A percentile compares a stretch with the other conserved stretches of the same genome.
Conservation (phyloP, 2,329 filamentous ascomycete species). For the Calonectria honghensis region DNA sequence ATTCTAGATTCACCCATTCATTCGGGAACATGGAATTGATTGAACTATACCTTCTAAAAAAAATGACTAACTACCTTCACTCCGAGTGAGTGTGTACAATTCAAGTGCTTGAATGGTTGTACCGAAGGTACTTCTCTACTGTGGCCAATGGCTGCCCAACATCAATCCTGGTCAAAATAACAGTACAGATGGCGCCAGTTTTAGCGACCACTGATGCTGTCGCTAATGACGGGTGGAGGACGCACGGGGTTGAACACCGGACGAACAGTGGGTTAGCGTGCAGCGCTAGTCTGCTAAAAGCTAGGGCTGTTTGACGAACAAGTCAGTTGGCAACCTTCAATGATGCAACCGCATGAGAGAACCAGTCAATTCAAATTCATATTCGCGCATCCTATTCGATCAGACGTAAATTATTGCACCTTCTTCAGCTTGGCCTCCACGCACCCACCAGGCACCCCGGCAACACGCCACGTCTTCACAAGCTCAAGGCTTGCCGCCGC, state of each 20-base stretch:
- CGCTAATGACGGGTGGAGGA: neutral
- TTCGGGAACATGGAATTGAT: neutral
- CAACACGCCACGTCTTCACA: slow-evolving; percentile 52
- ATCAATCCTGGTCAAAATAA: no score
- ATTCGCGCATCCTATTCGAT: neutral
- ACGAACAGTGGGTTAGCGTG: neutral
- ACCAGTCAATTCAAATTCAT: neutral
- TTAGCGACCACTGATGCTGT: neutral
- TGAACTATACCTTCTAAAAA: neutral
- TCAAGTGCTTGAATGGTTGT: no score
- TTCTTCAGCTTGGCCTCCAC: slow-evolving; percentile 51
- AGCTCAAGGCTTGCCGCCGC: slow-evolving; percentile 56
- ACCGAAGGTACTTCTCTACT: no score
- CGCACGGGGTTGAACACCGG: neutral
- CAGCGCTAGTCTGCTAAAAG: slow-evolving; percentile 8
- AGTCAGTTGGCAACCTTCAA: neutral
- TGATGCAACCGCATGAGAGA: neutral
- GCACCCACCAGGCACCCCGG: slow-evolving; percentile 52
- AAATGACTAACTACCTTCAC: neutral
- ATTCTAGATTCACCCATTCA: neutral
- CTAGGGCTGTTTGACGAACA: neutral
- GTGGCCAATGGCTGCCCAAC: no score
- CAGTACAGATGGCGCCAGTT: neutral
- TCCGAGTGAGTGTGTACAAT: neutral
- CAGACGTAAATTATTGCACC: no score